These are phyloP conservation scores for Kitagawia praeruptora DNA, from an alignment of 129 eudicot genomes.

Conservation along the genomic window DNA sequence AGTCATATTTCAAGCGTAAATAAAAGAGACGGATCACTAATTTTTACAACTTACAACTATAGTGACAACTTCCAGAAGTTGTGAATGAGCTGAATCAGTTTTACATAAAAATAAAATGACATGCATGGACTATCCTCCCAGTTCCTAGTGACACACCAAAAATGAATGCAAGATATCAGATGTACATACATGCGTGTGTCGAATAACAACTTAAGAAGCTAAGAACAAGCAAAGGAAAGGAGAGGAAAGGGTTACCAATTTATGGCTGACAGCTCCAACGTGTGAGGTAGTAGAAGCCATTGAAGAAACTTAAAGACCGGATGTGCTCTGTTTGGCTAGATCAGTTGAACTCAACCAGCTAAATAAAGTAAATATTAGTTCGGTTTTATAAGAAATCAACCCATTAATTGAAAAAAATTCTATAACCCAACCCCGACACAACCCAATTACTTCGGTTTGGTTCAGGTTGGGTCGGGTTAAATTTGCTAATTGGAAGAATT, in stretches of 20 bases:
- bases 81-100: not conserved
- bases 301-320: not conserved
- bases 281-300: constrained; percentile 85
- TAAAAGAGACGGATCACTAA: not conserved
- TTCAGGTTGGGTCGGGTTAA: no score
- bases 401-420: no score
- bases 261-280: constrained; percentile 74
- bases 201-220: not conserved
- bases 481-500: no score
- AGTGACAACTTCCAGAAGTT: not conserved
- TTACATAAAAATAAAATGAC: not conserved
- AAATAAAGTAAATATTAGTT: no score
- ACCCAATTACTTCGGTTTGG: no score
- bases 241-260: constrained; percentile 39
- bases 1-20: not conserved
- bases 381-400: no score
- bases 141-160: not conserved
- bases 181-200: not conserved
- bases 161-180: not conserved
- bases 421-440: no score
- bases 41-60: no score
- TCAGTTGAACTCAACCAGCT: not conserved
- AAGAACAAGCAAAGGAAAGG: not conserved
- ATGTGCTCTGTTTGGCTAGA: not conserved
- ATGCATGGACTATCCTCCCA: not conserved